Evolutionary conservation across 2,329 filamentous ascomycete genomes (phyloP).

Genomic region (Colletotrichum destructivum): DNA sequence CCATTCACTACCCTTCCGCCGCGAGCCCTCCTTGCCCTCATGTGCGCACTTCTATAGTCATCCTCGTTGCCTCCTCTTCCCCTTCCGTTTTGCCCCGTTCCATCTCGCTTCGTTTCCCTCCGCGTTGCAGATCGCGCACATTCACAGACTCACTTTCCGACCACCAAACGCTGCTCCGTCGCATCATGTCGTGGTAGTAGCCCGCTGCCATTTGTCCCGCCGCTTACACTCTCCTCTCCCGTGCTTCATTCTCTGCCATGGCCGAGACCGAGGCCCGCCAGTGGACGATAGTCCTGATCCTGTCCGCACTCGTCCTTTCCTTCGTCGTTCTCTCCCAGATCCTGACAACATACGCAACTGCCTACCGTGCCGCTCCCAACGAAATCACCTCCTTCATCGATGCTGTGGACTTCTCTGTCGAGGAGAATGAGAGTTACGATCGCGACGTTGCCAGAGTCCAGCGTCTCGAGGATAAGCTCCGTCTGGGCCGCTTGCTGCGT

Average conservation of each 20-base stretch:
- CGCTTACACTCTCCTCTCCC: conserved; percentile 10
- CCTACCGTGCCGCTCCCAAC: conserved; percentile 71
- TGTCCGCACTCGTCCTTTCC: conserved; percentile 71
- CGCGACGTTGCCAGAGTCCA: conserved; percentile 70
- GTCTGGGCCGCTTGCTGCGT: conserved; percentile 69
- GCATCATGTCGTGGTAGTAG: conserved; percentile 33
- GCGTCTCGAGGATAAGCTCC: conserved; percentile 74
- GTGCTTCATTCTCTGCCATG: conserved; percentile 56
- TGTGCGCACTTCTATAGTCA: conserved; percentile 38
- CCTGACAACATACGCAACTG: conserved; percentile 66
- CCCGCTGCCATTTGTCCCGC: conserved; percentile 7
- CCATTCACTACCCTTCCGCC: conserved; percentile 24
- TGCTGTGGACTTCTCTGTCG: conserved; percentile 72
- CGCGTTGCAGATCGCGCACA: neutral
- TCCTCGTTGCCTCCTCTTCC: conserved; percentile 33
- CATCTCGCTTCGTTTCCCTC: conserved; percentile 1
- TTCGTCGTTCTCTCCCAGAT: conserved; percentile 69
- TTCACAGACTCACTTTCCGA: conserved; percentile 9
- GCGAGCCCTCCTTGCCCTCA: conserved; percentile 28
- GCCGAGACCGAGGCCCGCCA: conserved; percentile 65
- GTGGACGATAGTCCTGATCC: conserved; percentile 71
- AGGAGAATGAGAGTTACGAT: conserved; percentile 77
- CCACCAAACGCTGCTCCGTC: neutral
- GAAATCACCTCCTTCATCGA: conserved; percentile 73
- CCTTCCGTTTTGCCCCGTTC: conserved; percentile 8